Conservation (phyloP, 2,329 filamentous ascomycete genomes). For the Aspergillus luchuensis region DNA sequence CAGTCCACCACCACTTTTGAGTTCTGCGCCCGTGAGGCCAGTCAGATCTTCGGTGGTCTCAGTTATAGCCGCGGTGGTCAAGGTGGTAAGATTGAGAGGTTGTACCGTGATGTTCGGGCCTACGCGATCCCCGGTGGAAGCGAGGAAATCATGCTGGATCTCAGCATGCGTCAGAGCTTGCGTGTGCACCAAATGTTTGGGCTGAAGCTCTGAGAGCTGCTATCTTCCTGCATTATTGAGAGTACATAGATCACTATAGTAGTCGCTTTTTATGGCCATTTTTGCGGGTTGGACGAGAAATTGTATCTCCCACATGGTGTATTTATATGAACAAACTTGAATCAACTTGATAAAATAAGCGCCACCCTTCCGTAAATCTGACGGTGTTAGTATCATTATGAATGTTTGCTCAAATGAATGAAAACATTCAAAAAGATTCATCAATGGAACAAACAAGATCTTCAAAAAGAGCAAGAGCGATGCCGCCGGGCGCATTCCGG, state of each 20-base stretch:
- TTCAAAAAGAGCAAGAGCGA: no score
- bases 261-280: background rate
- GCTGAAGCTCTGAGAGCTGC: constrained; percentile 77
- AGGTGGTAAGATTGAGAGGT: constrained; percentile 89
- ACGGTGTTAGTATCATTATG: no score
- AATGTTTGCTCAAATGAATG: no score
- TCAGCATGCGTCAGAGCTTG: constrained; percentile 89
- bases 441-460: no score
- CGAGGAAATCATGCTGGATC: constrained; percentile 98
- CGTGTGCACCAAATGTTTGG: constrained; percentile 86
- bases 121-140: constrained; percentile 95
- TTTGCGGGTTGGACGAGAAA: background rate
- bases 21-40: constrained; percentile 94
- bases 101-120: constrained; percentile 92
- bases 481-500: constrained; percentile 11
- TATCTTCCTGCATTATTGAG: constrained; percentile 9
- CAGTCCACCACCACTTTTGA: constrained; percentile 94
- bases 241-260: constrained; percentile 11
- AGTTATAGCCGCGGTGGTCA: constrained; percentile 92
- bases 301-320: background rate
- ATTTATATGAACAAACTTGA: background rate
- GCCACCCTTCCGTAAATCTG: no score
- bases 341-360: no score
- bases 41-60: constrained; percentile 94
- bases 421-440: no score